Base-by-base conservation (phyloP, 2,329 filamentous ascomycete species). In the Bipolaris gigantea region DNA sequence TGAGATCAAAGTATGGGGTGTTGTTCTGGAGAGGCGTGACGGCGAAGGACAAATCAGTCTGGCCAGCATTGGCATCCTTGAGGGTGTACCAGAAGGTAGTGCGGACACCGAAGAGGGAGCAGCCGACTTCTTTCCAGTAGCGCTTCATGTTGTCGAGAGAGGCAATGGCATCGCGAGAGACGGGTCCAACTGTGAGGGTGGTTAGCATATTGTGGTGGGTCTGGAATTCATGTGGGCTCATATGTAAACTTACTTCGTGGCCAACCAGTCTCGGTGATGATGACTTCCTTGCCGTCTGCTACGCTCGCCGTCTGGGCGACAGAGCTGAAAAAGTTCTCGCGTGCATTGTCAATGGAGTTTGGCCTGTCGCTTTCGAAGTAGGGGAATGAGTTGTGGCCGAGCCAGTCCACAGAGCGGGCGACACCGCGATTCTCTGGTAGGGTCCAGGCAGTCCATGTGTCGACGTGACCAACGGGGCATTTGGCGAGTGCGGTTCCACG, bases 381-480 rank as follows among this genome's bases (percentile, higher is more conserved):
- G n/a, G 89, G 83, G 74, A 93, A 95, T 13, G 86, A 88, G 71
- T 96, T 90, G 72, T 92, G 84, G 57, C 91, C 91, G 55, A 96
- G 76, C 82, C 85, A 96, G 79, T 95, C 90, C 57, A 81, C 78
- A 34, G 82, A 83, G 19, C 85, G 79, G 53, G 89, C 84, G 53
- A 95, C 85, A 33, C 81, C 84, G 44, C 77, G 73, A 81, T 92
- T 94, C 70, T 87, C 84, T 38, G 77, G 73, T 73, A 94, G 89
- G 67, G 85, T 84, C 82, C 66, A 75, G 0, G 72, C 73, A n/a
- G 19, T 40, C 38, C 38, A 40, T 25, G 38, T 40, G 21, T 40
- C 38, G 2, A 40, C 38, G 15, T 96, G 91, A 43, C 91, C 91
- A 55, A 96, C 79, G 10, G 84, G 79, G 42, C 79, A 81, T 36